Conservation (phyloP, 2,329 filamentous ascomycete species). For the Trichoderma breve region DNA sequence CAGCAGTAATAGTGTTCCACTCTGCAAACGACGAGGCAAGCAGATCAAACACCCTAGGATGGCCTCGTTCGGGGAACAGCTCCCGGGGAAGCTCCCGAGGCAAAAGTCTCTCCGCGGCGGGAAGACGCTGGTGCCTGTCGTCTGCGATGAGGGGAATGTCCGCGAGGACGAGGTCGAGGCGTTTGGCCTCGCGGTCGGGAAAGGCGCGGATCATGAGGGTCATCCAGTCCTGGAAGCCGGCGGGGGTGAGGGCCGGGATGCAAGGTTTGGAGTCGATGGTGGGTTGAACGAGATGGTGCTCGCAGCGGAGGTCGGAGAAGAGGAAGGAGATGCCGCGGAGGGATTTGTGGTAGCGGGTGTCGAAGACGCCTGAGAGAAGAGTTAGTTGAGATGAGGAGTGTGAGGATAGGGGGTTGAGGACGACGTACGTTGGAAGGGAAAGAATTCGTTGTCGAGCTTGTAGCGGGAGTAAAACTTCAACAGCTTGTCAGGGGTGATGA, state of each 20-base stretch:
- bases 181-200: conserved; percentile 70
- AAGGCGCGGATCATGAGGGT: conserved; percentile 70
- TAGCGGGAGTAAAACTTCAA: conserved; percentile 69
- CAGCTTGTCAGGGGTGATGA: conserved; percentile 75
- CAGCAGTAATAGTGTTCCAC: conserved; percentile 3
- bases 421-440: conserved; percentile 66
- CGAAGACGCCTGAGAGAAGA: conserved; percentile 59
- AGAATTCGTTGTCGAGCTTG: conserved; percentile 60
- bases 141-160: conserved; percentile 64
- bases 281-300: conserved; percentile 65
- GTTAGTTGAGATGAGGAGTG: not conserved
- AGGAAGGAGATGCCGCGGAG: conserved; percentile 43
- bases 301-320: conserved; percentile 52
- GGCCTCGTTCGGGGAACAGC: conserved; percentile 62
- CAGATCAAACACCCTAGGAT: conserved; percentile 56
- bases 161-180: conserved; percentile 65
- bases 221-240: conserved; percentile 71
- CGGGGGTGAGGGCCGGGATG: conserved; percentile 63
- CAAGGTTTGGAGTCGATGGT: conserved; percentile 50
- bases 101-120: conserved; percentile 29
- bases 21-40: conserved; percentile 35
- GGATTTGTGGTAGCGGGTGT: conserved; percentile 33
- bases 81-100: conserved; percentile 67
- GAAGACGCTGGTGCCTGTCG: not conserved
- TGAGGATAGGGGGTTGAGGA: too few relatives aligned